These are phyloP conservation scores for Aspergillus glaucus DNA, from an alignment of 2,329 filamentous ascomycete species.

Conservation along the genomic window DNA sequence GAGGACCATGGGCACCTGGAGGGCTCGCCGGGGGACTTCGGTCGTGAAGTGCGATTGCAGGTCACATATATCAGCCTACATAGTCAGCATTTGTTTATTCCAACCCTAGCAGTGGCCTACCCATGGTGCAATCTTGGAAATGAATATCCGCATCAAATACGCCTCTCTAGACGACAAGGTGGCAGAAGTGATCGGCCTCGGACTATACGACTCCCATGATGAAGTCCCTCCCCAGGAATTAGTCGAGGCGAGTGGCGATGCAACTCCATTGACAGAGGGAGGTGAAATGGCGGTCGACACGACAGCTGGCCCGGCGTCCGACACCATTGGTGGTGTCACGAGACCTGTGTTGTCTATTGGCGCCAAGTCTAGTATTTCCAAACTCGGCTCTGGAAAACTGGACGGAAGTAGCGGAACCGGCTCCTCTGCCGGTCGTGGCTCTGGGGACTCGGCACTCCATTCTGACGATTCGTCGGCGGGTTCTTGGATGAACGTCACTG, in stretches of 20 bases:
- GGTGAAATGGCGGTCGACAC: conserved; percentile 11
- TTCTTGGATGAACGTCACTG: conserved; percentile 25
- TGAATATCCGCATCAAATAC: conserved; percentile 27
- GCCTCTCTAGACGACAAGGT: conserved; percentile 26
- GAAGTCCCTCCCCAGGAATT: conserved; percentile 9
- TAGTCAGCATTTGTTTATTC: neutral
- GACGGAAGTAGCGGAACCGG: neutral
- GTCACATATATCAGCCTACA: conserved; percentile 31
- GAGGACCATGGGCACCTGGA: conserved; percentile 42
- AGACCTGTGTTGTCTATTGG: neutral
- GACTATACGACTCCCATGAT: conserved; percentile 10
- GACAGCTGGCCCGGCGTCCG: conserved; percentile 3
- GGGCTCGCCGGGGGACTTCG: conserved; percentile 43
- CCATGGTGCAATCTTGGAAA: conserved; percentile 29
- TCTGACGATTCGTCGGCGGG: conserved; percentile 11
- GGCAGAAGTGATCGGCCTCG: conserved; percentile 4
- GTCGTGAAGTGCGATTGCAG: conserved; percentile 36
- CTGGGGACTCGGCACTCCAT: conserved; percentile 1
- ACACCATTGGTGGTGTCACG: conserved; percentile 1
- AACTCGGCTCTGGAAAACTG: neutral
- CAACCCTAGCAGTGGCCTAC: conserved; percentile 12
- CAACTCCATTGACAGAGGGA: neutral
- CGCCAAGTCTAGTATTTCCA: neutral
- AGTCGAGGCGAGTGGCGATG: conserved; percentile 11
- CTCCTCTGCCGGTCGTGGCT: neutral